phyloP scores from a whole-genome alignment of 2,329 filamentous ascomycete genomes.

The Botryotinia calthae region DNA sequence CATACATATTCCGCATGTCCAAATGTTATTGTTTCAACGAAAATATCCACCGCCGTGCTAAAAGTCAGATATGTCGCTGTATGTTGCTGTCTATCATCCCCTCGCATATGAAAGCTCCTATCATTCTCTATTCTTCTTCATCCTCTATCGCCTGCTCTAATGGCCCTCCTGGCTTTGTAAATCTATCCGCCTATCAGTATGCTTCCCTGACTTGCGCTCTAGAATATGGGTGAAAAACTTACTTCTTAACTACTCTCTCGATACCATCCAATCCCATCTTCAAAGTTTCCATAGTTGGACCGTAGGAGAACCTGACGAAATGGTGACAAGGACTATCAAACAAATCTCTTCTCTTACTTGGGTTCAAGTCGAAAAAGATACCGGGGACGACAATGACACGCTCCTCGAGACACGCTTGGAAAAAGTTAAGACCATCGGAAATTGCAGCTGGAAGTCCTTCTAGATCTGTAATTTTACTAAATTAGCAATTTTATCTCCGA shows the following conservation, averaged over 20 bases:
- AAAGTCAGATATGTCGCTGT: neutral
- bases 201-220: too few relatives aligned
- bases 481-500: neutral
- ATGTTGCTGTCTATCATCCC: neutral
- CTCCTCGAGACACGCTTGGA: slow-evolving; percentile 87
- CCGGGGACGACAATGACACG: slow-evolving; percentile 96
- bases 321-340: slow-evolving; percentile 95
- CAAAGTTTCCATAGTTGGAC: slow-evolving; percentile 75
- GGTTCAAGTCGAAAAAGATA: slow-evolving; percentile 97
- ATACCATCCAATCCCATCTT: slow-evolving; percentile 81
- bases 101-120: neutral
- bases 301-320: slow-evolving; percentile 82
- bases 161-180: slow-evolving; percentile 8
- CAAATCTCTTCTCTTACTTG: slow-evolving; percentile 80
- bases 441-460: slow-evolving; percentile 74
- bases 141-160: slow-evolving; percentile 9
- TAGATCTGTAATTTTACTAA: slow-evolving; percentile 44
- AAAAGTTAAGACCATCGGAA: slow-evolving; percentile 93
- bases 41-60: neutral
- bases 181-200: neutral
- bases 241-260: slow-evolving; percentile 76
- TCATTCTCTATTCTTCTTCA: neutral
- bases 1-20: neutral
- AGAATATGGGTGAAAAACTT: slow-evolving; percentile 18
- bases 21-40: neutral